Evolutionary conservation across 2,329 filamentous ascomycete species (phyloP).

Genomic region (Alternaria hordeiaustralica): DNA sequence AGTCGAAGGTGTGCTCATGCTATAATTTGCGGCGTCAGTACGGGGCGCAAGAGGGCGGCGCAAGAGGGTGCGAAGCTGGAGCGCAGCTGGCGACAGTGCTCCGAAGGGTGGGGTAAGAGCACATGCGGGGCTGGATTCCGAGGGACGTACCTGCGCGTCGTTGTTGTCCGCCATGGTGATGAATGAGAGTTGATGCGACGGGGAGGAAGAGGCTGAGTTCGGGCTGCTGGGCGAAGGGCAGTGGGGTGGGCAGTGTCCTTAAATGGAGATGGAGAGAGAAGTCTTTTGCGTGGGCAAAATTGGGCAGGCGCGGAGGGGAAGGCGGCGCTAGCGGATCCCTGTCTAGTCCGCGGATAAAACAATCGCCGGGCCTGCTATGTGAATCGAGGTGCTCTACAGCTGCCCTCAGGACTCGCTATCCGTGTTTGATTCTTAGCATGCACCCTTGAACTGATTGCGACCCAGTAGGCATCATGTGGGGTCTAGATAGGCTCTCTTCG

Average conservation of each 20-base stretch:
- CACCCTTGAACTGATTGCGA: background rate
- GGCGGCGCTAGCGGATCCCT: slow-evolving; percentile 31
- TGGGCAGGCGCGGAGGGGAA: slow-evolving; percentile 37
- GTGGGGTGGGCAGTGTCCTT: slow-evolving; percentile 37
- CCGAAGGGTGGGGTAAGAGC: slow-evolving; percentile 48
- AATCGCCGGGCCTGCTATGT: slow-evolving; percentile 11
- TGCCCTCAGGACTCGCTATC: background rate
- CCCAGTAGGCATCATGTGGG: slow-evolving; percentile 69
- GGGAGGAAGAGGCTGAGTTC: slow-evolving; percentile 41
- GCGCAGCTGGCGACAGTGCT: slow-evolving; percentile 41
- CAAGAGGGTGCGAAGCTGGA: slow-evolving; percentile 23
- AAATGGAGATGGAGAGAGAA: slow-evolving; percentile 39
- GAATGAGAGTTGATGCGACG: slow-evolving; percentile 49
- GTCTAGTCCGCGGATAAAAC: slow-evolving; percentile 32
- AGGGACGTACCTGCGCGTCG: slow-evolving; percentile 67
- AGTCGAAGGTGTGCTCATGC: slow-evolving; percentile 79
- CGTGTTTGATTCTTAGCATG: background rate
- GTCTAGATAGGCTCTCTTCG: slow-evolving; percentile 79
- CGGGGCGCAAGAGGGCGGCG: slow-evolving; percentile 3
- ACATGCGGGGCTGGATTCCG: slow-evolving; percentile 26
- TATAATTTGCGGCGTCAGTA: slow-evolving; percentile 39
- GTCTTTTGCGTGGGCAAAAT: slow-evolving; percentile 22
- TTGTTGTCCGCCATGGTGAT: slow-evolving; percentile 67
- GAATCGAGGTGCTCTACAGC: background rate
- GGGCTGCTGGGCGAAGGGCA: slow-evolving; percentile 34